phyloP scores from a whole-genome alignment of 345 rosid genomes.

The Gynandropsis gynandra region DNA sequence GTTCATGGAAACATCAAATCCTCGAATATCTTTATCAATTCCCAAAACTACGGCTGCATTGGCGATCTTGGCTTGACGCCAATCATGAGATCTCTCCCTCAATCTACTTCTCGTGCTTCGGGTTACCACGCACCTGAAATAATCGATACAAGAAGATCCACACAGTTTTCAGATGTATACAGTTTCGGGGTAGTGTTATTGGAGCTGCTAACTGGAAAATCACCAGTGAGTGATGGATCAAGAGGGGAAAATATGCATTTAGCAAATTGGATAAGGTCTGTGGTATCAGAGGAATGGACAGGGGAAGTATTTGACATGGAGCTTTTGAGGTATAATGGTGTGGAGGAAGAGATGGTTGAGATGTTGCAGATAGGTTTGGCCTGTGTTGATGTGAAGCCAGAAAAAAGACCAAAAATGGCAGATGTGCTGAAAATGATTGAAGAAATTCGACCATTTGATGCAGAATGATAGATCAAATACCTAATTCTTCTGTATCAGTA shows the following conservation, averaged over 20 bases:
- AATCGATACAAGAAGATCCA: constrained; percentile 73
- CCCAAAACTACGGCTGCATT: constrained; percentile 49
- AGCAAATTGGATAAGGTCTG: constrained; percentile 66
- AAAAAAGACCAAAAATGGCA: constrained; percentile 47
- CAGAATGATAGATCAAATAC: no score
- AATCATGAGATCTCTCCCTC: constrained; percentile 60
- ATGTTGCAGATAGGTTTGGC: constrained; percentile 64
- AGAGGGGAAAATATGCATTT: constrained; percentile 46
- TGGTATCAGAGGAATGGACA: constrained; percentile 76
- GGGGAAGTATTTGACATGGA: constrained; percentile 76
- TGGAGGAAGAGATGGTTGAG: constrained; percentile 74
- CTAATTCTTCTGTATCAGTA: no score
- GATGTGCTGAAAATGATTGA: constrained; percentile 48
- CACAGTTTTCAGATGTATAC: constrained; percentile 75
- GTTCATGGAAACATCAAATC: constrained; percentile 80
- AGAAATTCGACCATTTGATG: constrained; percentile 38
- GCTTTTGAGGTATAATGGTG: constrained; percentile 40
- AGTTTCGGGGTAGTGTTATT: constrained; percentile 88
- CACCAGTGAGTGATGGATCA: constrained; percentile 51
- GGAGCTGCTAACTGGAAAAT: constrained; percentile 85
- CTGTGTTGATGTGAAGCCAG: constrained; percentile 54
- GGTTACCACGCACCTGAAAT: constrained; percentile 96
- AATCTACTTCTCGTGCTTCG: constrained; percentile 47
- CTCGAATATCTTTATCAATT: constrained; percentile 71
- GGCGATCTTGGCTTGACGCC: constrained; percentile 61